Evolutionary conservation across 228 moss, liverwort and hornwort species (phyloP).

Genomic region (Sphagnum fallax): DNA sequence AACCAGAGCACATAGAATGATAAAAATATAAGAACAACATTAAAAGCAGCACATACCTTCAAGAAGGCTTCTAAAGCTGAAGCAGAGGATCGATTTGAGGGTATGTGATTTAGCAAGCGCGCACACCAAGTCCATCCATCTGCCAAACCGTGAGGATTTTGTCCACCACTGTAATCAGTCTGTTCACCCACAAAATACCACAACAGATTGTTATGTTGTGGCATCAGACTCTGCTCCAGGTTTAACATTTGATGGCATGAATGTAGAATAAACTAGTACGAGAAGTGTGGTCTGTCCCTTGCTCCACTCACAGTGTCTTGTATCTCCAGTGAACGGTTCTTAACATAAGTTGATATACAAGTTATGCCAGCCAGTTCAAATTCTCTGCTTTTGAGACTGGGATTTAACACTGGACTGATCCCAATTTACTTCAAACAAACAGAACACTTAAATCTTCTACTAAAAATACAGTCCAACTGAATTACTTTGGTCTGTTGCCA

Average conservation of each 20-base stretch:
- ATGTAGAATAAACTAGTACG: not conserved
- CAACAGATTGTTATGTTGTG: not conserved
- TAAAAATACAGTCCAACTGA: too few species aligned
- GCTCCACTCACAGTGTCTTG: not conserved
- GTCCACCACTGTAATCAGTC: slow-evolving; percentile 66
- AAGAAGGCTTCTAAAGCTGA: slow-evolving; percentile 79
- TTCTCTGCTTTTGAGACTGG: not conserved
- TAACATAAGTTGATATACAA: not conserved
- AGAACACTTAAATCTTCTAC: too few species aligned
- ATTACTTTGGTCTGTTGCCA: too few species aligned
- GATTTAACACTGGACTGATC: too few species aligned
- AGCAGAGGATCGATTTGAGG: slow-evolving; percentile 71
- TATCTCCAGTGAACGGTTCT: not conserved
- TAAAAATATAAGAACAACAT: slow-evolving; percentile 3
- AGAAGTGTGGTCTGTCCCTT: not conserved
- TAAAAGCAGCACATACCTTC: slow-evolving; percentile 36
- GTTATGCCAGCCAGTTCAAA: not conserved
- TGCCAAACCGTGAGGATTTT: slow-evolving; percentile 72
- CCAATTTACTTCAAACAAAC: too few species aligned
- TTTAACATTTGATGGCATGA: not conserved
- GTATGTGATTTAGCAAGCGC: slow-evolving; percentile 68
- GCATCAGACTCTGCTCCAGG: not conserved
- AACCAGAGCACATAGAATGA: not conserved
- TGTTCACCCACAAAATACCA: slow-evolving; percentile 10
- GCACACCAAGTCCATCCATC: slow-evolving; percentile 92